Evolutionary conservation across 768 basidiomycete genomes (phyloP), one percentile per base, ranked within the genome.

Genomic region (Leccinum olivaceopallidum): DNA sequence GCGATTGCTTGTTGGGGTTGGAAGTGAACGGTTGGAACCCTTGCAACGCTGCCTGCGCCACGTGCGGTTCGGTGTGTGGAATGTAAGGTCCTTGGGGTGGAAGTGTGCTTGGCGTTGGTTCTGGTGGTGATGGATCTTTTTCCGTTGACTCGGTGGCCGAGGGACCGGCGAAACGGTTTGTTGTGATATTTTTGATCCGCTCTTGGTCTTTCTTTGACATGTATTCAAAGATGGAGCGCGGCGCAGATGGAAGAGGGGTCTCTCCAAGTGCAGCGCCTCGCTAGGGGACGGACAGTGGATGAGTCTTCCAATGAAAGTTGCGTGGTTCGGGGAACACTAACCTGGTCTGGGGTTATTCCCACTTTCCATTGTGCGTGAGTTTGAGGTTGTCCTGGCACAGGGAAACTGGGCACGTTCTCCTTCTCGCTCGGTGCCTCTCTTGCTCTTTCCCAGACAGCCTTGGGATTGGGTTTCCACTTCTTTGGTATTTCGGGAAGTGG

Each of bases 181-280:
- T 67, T 13, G 82, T 72, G 28, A 91, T 82, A 30, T 80, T 81
- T 67, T 87, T 81, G 16, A 99, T 81, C 6, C 95, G 87, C 61
- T 97, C 95, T 58, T 86, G 84, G 67, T 96, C 94, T 68, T 95
- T 95, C 64, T 89, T 85, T 0, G 97, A 96, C 71, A 98, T 85
- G 71, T 87, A 98, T 50, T 98, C 95, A 71, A 96, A 98, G 16
- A 99, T 85, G 0, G 96, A 98, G 12, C 86, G 85, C 2, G 90
- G 84, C 14, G 82, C 83, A 4, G 86, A 75, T 13, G 86, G 81
- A 12, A 92, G 78, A 12, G 85, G 85, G 10, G 84, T 84, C 75
- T 98, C 97, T 57, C 95, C 95, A 0, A 98, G 79, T 20, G 90
- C 79, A 1, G 81, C 76, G 28, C 94, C 96, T 55, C 97, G 84